Conservation (phyloP, 305 asterid species). For the Petunia hybrid region DNA sequence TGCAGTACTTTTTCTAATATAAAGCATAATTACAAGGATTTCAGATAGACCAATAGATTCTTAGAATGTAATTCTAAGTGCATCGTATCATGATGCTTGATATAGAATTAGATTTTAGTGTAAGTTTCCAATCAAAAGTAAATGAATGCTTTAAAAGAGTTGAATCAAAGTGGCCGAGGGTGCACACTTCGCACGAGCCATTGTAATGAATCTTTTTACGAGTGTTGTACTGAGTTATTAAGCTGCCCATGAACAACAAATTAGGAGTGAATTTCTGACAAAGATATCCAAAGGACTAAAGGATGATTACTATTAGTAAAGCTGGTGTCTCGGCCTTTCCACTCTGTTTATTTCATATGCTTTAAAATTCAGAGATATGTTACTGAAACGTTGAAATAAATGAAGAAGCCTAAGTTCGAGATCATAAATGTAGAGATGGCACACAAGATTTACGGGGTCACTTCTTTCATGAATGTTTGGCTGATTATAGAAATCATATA, state of each 20-base stretch:
- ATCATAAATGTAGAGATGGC: slow-evolving; percentile 6
- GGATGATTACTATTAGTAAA: neutral
- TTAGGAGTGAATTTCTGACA: neutral
- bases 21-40: neutral
- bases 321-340: neutral
- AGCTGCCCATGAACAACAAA: neutral
- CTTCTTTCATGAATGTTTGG: neutral
- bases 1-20: neutral
- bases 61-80: neutral
- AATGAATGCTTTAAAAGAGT: neutral
- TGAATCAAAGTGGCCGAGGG: neutral
- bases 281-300: neutral
- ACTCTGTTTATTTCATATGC: neutral
- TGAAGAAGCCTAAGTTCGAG: neutral
- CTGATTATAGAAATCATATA: neutral
- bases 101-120: neutral
- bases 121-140: too few species aligned
- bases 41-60: neutral
- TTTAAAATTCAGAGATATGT: neutral
- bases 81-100: neutral
- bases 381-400: neutral
- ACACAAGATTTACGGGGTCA: neutral
- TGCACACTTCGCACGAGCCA: neutral
- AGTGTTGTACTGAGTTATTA: neutral
- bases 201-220: neutral